Evolutionary conservation across 2,329 filamentous ascomycete species (phyloP).

Genomic region (Penicillium capsulatum): DNA sequence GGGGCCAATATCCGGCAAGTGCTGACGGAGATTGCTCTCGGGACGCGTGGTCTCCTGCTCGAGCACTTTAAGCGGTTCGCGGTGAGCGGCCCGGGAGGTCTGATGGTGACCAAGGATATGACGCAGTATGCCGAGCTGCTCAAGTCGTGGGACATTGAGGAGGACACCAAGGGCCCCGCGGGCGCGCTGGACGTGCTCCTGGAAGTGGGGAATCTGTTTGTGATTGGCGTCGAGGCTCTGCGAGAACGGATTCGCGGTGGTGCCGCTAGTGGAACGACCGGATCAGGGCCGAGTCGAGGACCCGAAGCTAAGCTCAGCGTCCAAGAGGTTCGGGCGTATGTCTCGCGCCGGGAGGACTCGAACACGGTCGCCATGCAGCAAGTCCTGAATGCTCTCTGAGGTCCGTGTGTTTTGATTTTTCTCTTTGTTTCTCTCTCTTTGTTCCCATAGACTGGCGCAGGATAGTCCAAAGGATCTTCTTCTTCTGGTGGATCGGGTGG

Average conservation of each 20-base stretch:
- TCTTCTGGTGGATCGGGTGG: neutral
- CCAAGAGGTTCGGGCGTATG: slow-evolving; percentile 68
- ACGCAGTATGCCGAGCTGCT: slow-evolving; percentile 86
- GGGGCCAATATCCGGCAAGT: slow-evolving; percentile 80
- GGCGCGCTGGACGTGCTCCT: slow-evolving; percentile 76
- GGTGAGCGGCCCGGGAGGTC: slow-evolving; percentile 85
- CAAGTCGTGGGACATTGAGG: slow-evolving; percentile 71
- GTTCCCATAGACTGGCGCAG: too few relatives aligned
- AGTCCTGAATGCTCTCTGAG: slow-evolving; percentile 64
- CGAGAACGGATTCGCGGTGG: slow-evolving; percentile 64
- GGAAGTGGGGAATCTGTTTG: slow-evolving; percentile 93
- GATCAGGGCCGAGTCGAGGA: slow-evolving; percentile 41
- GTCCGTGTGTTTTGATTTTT: too few relatives aligned
- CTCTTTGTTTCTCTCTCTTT: slow-evolving; percentile 2
- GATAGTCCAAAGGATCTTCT: neutral
- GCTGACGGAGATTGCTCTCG: slow-evolving; percentile 75
- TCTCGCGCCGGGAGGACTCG: slow-evolving; percentile 79
- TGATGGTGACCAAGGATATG: slow-evolving; percentile 96
- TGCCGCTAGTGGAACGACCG: slow-evolving; percentile 44
- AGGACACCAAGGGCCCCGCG: slow-evolving; percentile 49
- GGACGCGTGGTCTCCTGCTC: slow-evolving; percentile 72
- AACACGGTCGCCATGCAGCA: slow-evolving; percentile 76
- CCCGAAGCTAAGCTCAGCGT: slow-evolving; percentile 51
- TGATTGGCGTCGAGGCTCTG: slow-evolving; percentile 77
- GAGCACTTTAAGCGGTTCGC: slow-evolving; percentile 93